Base-by-base conservation (phyloP, 257 asterid genomes). In the Gardenia jasminoides region DNA sequence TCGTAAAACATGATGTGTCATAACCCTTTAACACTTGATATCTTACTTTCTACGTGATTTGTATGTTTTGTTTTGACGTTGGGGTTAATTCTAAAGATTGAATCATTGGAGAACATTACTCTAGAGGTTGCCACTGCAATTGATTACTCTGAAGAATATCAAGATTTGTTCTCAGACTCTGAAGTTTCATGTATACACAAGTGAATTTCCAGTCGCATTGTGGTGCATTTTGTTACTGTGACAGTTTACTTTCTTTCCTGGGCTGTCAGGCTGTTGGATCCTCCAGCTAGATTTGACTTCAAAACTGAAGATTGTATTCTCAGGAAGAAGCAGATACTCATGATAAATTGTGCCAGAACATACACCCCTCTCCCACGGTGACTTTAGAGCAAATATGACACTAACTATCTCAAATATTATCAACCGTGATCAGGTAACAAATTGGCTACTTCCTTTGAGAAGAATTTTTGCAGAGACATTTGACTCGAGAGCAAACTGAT, bases 231-330 rank as follows among this genome's bases (percentile, higher is more conserved):
- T 39, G 72, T 76, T 71, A 26, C 1, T 39, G 72, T 74, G 74
- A 26, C 0, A 20, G 2, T 56, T 56, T 48, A 2, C 10, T 56
- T 56, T 56, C 26, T 56, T 13, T 48, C 46, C 56, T 80, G 93
- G 98, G 98, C 98, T 79, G 98, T 86, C 17, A 76, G 90, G 79
- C 92, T 93, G 15, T 88, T 93, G 86, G 97, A 97, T 56, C 93
- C 98, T 75, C 98, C 98, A 43, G 98, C 97, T 82, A 93, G 90
- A 85, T 94, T 94, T 58, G 97, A 94, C 97, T 67, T 88, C 99
- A 61, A 93, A 93, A 91, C 90, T 94, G 50, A 83, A 93, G 84
- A 94, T 94, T 70, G 81, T 83, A 74, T 90, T 89, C 81, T 65
- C 85, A 80, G 96, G 94, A 74, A 58, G 84, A 91, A 73, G 81